Conservation (phyloP, 441 rosid genomes). For the Manihot esculenta region DNA sequence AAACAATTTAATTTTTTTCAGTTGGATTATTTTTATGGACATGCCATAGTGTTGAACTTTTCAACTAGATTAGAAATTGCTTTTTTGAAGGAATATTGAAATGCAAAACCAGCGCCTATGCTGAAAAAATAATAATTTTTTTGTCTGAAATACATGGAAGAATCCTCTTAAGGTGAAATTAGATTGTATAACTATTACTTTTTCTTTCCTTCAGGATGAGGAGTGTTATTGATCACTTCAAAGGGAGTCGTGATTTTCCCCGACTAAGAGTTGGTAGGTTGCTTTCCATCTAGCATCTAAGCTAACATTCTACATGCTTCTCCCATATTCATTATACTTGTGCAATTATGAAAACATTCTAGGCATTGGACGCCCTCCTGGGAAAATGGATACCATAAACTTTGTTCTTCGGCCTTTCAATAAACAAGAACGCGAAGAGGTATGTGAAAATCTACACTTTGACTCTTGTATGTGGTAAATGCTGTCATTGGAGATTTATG, state of each 20-base stretch:
- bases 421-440: slow-evolving; percentile 78
- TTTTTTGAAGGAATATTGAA: background rate
- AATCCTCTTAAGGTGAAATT: background rate
- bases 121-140: background rate
- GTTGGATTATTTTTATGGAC: background rate
- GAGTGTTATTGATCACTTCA: slow-evolving; percentile 77
- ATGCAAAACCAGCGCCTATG: background rate
- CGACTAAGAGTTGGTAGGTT: slow-evolving; percentile 85
- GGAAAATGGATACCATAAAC: slow-evolving; percentile 72
- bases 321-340: background rate
- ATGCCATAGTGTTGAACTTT: background rate
- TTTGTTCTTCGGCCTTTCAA: slow-evolving; percentile 75
- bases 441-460: slow-evolving; percentile 26
- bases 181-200: slow-evolving; percentile 4
- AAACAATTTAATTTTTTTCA: no score
- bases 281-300: background rate
- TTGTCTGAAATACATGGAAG: background rate
- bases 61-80: background rate
- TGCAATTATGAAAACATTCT: slow-evolving; percentile 19
- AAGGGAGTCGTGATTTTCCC: slow-evolving; percentile 90
- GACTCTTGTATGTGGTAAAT: no score
- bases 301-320: background rate
- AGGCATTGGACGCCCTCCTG: slow-evolving; percentile 98
- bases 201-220: slow-evolving; percentile 59
- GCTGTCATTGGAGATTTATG: no score